A percentile compares a stretch with the other conserved stretches of the same genome.
phyloP scores from a whole-genome alignment of 805 yeast genomes.

The Suhomyces faveliae region DNA sequence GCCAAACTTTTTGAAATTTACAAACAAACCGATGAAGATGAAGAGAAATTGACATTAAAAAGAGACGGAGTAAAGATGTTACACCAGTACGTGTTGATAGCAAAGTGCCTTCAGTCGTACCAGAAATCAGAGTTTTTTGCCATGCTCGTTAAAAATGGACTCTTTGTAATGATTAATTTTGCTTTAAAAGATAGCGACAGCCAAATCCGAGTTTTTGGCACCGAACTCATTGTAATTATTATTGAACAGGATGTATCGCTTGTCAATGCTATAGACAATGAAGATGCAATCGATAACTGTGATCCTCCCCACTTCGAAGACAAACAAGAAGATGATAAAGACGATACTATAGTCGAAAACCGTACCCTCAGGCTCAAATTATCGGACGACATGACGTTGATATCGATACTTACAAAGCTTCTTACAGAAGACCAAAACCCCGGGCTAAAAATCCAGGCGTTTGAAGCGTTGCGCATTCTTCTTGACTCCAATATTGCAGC shows the following conservation, averaged over 20 bases:
- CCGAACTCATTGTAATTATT: conserved; percentile 75
- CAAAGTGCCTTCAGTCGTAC: conserved; percentile 59
- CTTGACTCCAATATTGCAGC: conserved; percentile 55
- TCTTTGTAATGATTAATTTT: conserved; percentile 67
- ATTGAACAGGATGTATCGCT: conserved; percentile 80
- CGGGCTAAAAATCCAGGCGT: conserved; percentile 78
- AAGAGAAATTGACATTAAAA: conserved; percentile 15
- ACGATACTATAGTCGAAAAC: conserved; percentile 13
- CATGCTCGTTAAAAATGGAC: conserved; percentile 61
- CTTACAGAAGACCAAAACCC: conserved; percentile 61
- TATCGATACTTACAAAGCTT: conserved; percentile 55
- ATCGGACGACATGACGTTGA: conserved; percentile 58
- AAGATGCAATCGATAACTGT: conserved; percentile 7
- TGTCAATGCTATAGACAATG: conserved; percentile 40
- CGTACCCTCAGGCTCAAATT: conserved; percentile 29
- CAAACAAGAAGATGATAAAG: conserved; percentile 15
- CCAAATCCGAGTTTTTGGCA: conserved; percentile 63
- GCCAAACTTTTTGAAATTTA: conserved; percentile 60
- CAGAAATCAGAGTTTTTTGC: conserved; percentile 68
- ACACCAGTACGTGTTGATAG: conserved; percentile 75
- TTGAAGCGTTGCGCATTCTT: conserved; percentile 75
- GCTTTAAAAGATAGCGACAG: conserved; percentile 57
- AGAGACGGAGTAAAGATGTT: conserved; percentile 75
- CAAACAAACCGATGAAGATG: conserved; percentile 18
- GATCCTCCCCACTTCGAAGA: conserved; percentile 12